Evolutionary conservation across 2,329 filamentous ascomycete species (phyloP), one percentile per base, ranked within the genome.

Genomic region (Tolypocladium cylindrosporum): DNA sequence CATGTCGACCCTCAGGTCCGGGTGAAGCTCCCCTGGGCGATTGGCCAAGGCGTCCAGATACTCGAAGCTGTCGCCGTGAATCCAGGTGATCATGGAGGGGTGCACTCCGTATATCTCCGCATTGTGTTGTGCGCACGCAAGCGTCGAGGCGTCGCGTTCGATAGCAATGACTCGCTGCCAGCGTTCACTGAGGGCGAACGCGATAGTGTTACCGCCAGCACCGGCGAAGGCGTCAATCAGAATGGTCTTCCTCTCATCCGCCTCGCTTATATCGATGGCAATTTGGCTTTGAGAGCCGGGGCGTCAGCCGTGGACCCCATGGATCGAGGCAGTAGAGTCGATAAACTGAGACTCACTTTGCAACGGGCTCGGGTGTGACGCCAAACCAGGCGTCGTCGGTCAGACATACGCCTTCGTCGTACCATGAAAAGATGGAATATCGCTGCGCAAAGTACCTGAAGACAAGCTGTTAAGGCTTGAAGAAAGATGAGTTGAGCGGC

Each of bases 381-480:
- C 92, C 94, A 71, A 94, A 99, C 94, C 94, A 99, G 57, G 91
- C 89, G 74, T 93, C 88, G 70, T 96, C 87, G 0, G 95, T 99
- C 79, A 99, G 85, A 78, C 86, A 88, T 63, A 99, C 82, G 57
- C 91, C 93, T 59, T 92, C 82, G 69, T 97, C 88, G 69, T 97
- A 99, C 65, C 81, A 82, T 19, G 87, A 87, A 74, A 96, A 99
- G 63, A 99, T 89, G 56, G 86, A 87, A 71, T 94, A 87, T 60
- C 94, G 84, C 68, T 97, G 92, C 19, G 87, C 80, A 84, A 90
- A 99, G 74, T 99, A 99, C 71, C 91, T 95, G 39, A 34, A 24
- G 7, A 31, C 9, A 24, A 24, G 34, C 10, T 4, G n/a, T 37
- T 37, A 48, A 45, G 42, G 11, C 6, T 10, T 21, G n/a, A 34